Conservation (phyloP, 2,329 filamentous ascomycete species). For the Phaeosphaeriaceae sp. region DNA sequence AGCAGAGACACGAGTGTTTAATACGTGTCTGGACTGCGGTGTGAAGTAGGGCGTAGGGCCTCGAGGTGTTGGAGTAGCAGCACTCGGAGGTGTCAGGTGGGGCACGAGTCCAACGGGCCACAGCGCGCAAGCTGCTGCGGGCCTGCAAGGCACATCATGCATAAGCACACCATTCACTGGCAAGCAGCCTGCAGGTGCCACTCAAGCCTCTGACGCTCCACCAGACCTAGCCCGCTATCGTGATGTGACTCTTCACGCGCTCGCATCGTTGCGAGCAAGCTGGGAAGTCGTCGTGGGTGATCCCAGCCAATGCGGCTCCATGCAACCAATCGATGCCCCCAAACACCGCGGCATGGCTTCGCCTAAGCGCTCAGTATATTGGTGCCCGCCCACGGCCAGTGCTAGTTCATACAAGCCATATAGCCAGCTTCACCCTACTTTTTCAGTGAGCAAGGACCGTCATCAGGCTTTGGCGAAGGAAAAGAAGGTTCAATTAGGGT, state of each 20-base stretch:
- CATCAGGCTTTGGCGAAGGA: background rate
- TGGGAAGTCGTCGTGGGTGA: conserved; percentile 25
- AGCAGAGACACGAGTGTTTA: conserved; percentile 6
- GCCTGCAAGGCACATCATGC: conserved; percentile 23
- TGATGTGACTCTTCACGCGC: conserved; percentile 7
- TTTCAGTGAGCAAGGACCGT: background rate
- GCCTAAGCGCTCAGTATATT: conserved; percentile 37
- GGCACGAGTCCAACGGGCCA: background rate
- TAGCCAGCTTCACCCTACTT: background rate
- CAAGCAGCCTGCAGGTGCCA: background rate
- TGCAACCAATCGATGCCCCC: conserved; percentile 21
- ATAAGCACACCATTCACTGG: conserved; percentile 7
- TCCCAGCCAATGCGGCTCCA: conserved; percentile 33
- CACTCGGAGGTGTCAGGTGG: conserved; percentile 6
- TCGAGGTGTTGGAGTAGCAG: background rate
- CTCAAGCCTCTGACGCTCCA: background rate
- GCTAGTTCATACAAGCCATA: background rate
- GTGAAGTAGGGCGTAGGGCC: background rate
- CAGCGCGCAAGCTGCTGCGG: background rate
- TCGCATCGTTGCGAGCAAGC: conserved; percentile 35
- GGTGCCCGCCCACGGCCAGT: conserved; percentile 1
- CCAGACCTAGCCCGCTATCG: background rate
- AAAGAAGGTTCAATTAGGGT: background rate
- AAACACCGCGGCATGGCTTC: conserved; percentile 22
- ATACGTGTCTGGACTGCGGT: background rate